Percentiles rank a stretch among this genome's conserved stretches.
phyloP scores from a whole-genome alignment of 2,329 filamentous ascomycete genomes.

The Diaporthe sp. region DNA sequence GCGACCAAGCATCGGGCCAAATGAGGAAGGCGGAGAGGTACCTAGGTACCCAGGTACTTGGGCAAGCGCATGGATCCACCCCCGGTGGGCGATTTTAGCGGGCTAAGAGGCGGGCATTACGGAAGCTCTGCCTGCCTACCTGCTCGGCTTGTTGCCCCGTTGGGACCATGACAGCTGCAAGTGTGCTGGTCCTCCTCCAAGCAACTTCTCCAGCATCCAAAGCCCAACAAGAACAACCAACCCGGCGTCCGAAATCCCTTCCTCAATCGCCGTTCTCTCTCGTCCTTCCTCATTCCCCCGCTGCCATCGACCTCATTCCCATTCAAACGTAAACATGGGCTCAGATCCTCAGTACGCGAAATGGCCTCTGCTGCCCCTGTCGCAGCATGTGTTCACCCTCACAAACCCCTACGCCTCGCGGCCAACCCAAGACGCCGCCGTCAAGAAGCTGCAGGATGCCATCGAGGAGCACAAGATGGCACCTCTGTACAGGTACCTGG shows the following conservation, averaged over 20 bases:
- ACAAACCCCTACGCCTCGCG: slow-evolving; percentile 82
- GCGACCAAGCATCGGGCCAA: neutral
- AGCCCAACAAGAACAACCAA: slow-evolving; percentile 12
- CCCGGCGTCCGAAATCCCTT: neutral
- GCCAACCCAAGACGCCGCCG: slow-evolving; percentile 76
- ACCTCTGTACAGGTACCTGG: slow-evolving; percentile 86
- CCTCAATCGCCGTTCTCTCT: neutral
- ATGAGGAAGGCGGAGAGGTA: slow-evolving; percentile 35
- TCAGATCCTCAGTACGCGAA: slow-evolving; percentile 89
- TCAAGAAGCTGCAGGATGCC: slow-evolving; percentile 84
- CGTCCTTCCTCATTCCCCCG: neutral
- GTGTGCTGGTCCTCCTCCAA: neutral
- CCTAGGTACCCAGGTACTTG: neutral
- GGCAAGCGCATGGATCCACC: slow-evolving; percentile 4
- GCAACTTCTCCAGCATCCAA: slow-evolving; percentile 33
- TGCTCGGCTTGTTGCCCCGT: slow-evolving; percentile 17
- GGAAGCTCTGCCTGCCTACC: slow-evolving; percentile 38
- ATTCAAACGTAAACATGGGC: slow-evolving; percentile 69
- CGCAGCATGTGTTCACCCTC: slow-evolving; percentile 89
- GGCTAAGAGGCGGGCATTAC: slow-evolving; percentile 31
- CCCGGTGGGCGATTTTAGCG: neutral
- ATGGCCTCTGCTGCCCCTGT: slow-evolving; percentile 84
- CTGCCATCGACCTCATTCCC: neutral
- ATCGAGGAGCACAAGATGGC: slow-evolving; percentile 90
- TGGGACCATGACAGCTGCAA: too few species aligned